Percentiles rank a stretch among this genome's conserved stretches.
phyloP scores from a whole-genome alignment of 805 yeast species.

The Suhomyces prunicola region DNA sequence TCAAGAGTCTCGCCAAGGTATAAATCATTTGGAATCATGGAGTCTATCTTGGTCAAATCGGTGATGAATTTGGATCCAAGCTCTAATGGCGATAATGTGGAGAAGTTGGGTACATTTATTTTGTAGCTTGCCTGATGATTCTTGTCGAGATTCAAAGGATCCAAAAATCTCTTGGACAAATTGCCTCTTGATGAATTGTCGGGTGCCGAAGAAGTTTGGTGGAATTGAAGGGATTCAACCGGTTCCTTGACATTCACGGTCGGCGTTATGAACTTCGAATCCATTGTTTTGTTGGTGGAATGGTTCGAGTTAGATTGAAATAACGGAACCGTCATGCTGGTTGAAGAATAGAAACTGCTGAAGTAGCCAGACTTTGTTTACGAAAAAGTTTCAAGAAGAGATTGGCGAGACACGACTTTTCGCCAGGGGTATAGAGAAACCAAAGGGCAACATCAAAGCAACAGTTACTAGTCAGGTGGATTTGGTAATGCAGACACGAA shows the following conservation, averaged over 20 bases:
- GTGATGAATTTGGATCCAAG: conserved; percentile 65
- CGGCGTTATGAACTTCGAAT: conserved; percentile 28
- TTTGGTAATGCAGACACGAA: too few relatives aligned
- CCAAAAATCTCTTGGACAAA: conserved; percentile 29
- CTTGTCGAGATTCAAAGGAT: conserved; percentile 32
- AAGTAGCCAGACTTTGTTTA: background rate
- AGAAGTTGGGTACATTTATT: conserved; percentile 47
- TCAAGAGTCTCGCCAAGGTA: conserved; percentile 58
- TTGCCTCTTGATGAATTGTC: conserved; percentile 15
- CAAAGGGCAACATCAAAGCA: background rate
- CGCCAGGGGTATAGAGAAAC: background rate
- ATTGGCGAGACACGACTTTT: conserved; percentile 1
- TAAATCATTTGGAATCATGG: conserved; percentile 53
- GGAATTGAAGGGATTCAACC: conserved; percentile 20
- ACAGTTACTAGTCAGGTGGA: too few relatives aligned
- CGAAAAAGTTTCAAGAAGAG: conserved; percentile 3
- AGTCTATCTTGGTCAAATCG: conserved; percentile 55
- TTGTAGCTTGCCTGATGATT: conserved; percentile 40
- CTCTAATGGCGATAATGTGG: conserved; percentile 50
- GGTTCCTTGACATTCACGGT: conserved; percentile 28
- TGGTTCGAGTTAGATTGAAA: background rate
- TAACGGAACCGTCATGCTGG: conserved; percentile 4
- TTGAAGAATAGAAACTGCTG: background rate
- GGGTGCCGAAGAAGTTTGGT: conserved; percentile 13
- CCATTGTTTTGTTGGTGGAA: background rate